phyloP scores from a whole-genome alignment of 2,329 filamentous ascomycete genomes.

The Aureobasidium leucospermi region DNA sequence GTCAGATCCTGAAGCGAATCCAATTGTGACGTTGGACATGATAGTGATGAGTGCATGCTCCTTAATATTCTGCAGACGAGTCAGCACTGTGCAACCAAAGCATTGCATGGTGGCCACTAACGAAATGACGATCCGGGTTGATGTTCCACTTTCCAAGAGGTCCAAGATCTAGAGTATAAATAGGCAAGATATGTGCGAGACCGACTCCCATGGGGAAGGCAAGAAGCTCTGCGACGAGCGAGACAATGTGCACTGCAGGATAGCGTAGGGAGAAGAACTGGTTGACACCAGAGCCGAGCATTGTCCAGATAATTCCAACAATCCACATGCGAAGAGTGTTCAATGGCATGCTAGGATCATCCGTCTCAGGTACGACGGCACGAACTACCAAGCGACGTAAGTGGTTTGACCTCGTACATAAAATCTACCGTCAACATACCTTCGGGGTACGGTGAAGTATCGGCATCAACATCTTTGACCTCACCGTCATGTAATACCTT shows the following conservation, averaged over 20 bases:
- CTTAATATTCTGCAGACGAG: conserved; percentile 18
- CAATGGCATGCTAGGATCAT: conserved; percentile 54
- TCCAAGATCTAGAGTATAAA: conserved; percentile 46
- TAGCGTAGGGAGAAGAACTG: conserved; percentile 85
- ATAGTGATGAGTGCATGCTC: conserved; percentile 39
- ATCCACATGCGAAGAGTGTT: conserved; percentile 60
- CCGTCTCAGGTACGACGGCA: conserved; percentile 57
- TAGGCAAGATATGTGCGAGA: conserved; percentile 66
- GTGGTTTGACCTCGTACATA: background rate
- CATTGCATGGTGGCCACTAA: background rate
- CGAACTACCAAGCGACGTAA: conserved; percentile 35
- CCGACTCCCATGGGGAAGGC: conserved; percentile 75
- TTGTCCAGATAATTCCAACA: conserved; percentile 51
- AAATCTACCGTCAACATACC: conserved; percentile 7
- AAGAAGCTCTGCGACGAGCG: conserved; percentile 77
- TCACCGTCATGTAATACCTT: conserved; percentile 42
- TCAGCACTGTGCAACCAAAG: background rate
- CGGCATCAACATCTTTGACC: conserved; percentile 21
- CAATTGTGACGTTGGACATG: conserved; percentile 41
- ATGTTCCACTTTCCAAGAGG: conserved; percentile 29
- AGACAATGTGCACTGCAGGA: conserved; percentile 82
- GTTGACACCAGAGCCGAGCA: conserved; percentile 53
- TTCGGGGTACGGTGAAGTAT: conserved; percentile 56
- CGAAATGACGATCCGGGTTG: conserved; percentile 23
- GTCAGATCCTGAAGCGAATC: conserved; percentile 51